Evolutionary conservation across 2,329 filamentous ascomycete species (phyloP), one percentile per base, ranked within the genome.

Genomic region (Fusarium burgessii): DNA sequence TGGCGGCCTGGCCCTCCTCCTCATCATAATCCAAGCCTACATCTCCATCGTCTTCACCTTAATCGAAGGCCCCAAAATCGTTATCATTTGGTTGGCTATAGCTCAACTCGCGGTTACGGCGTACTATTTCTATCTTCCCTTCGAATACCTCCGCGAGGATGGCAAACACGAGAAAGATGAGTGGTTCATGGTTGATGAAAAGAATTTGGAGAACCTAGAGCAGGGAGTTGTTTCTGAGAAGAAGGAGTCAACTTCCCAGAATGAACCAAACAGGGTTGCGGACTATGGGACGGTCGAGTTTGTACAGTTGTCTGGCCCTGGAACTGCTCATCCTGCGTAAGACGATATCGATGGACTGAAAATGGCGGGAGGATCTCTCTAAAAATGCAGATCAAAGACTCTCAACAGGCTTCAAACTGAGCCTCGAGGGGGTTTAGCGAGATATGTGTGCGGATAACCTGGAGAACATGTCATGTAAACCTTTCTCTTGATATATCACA

Each of bases 11-110:
- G 15, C 60, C 11, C 5, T 50, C 18, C 15, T 58, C 20, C 46
- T 65, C 50, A 12, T 43, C 20, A 7, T 33, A 13, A 29, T 43
- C 15, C 42, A 65, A 13, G 17, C 38, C 38, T 65, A 65, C 60
- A 23, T 41, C 29, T 65, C 60, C 38, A 15, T 40, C 15, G 13
- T 65, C 27, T 23, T 40, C 32, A n/a, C 42, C 17, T 14, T 51
- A 10, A 15, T 36, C 14, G 25, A 38, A 20, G 52, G 62, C 10
- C 60, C 62, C 13, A 33, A 17, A 18, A 15, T 58, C 8, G 29
- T 36, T 13, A 40, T 65, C 7, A 18, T 15, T 8, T 65, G 45
- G 50, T 9, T 65, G 7, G 10, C 25, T 20, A 12, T 65, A 6
- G 25, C 61, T 11, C 62, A 65, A 13, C 5, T 25, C 12, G 33